Percentiles rank a stretch among this genome's conserved stretches.
phyloP scores from a whole-genome alignment of 2,329 filamentous ascomycete genomes.

The Emmonsiellopsis sp. region DNA sequence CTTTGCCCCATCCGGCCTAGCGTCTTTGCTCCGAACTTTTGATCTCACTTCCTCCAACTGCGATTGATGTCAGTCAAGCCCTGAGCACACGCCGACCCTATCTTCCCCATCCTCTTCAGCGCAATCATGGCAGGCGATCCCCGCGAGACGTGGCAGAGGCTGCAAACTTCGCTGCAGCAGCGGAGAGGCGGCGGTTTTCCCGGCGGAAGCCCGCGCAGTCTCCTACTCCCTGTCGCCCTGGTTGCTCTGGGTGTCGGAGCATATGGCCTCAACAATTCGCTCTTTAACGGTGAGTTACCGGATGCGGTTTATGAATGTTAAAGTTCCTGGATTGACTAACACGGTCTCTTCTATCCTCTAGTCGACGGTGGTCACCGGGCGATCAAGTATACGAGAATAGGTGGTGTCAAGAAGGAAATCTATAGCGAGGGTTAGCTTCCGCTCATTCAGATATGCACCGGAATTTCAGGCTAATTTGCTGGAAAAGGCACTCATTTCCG shows the following conservation, averaged over 20 bases:
- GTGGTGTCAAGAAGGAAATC: conserved; percentile 92
- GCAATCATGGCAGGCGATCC: conserved; percentile 45
- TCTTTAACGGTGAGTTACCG: conserved; percentile 53
- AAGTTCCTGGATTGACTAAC: conserved; percentile 9
- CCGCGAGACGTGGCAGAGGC: conserved; percentile 56
- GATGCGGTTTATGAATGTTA: conserved; percentile 6
- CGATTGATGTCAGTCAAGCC: background rate
- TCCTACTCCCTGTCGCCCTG: conserved; percentile 47
- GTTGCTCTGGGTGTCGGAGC: conserved; percentile 42
- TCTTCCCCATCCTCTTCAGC: conserved; percentile 9
- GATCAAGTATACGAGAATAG: conserved; percentile 93
- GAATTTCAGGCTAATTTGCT: background rate
- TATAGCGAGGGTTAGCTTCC: conserved; percentile 69
- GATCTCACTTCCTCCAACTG: background rate
- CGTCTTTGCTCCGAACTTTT: conserved; percentile 11
- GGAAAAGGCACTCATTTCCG: conserved; percentile 74
- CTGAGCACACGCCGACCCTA: background rate
- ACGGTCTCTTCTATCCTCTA: conserved; percentile 19
- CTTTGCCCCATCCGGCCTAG: conserved; percentile 10
- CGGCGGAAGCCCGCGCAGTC: conserved; percentile 40
- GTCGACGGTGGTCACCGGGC: conserved; percentile 98
- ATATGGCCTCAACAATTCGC: conserved; percentile 42
- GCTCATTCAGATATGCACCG: background rate
- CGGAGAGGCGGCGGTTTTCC: conserved; percentile 44
- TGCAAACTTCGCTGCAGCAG: conserved; percentile 54